Evolutionary conservation across 345 rosid species (phyloP), one percentile per base, ranked within the genome.

Genomic region (Murraya paniculata): DNA sequence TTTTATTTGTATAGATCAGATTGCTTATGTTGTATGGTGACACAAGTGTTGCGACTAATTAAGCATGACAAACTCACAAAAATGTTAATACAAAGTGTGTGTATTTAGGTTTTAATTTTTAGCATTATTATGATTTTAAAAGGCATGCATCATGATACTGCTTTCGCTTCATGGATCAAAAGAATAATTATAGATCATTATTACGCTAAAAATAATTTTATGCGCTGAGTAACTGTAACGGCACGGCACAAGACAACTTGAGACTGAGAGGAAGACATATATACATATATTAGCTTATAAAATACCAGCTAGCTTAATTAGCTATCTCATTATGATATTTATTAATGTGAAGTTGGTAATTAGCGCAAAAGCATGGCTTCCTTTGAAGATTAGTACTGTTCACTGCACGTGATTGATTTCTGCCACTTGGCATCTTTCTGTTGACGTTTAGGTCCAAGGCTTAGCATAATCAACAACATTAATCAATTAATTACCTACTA

Each of bases 191-290:
- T 72, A 30, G 39, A 68, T 74, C 60, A 65, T 39, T 48, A 27
- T 9, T 70, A 24, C 39, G 4, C 16, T 4, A 48, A 65, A 64
- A 59, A 24, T 65, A 6, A 18, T 72, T 82, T 36, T 38, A 39
- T 28, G n/a, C 38, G 53, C 61, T 72, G 87, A 82, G 89, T 87
- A 50, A 77, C 86, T 64, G 83, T 59, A 74, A 84, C 78, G 87
- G 86, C 83, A 84, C 81, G 85, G 81, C 81, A 78, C 24, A 59
- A 53, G 22, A 53, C 57, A 72, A 22, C 70, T 36, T 73, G 39
- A 64, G 39, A 53, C 21, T 45, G 7, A 55, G 71, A 69, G 68
- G 81, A 75, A 56, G 60, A 38, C 60, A 33, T 11, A 9, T 10
- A 3, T 41, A 41, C 13, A 45, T 45, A 45, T 33, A 58, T 72